Evolutionary conservation across 352 stramenopile species (phyloP), one percentile per base, ranked within the genome.

Genomic region (Phytophthora ohioensis): DNA sequence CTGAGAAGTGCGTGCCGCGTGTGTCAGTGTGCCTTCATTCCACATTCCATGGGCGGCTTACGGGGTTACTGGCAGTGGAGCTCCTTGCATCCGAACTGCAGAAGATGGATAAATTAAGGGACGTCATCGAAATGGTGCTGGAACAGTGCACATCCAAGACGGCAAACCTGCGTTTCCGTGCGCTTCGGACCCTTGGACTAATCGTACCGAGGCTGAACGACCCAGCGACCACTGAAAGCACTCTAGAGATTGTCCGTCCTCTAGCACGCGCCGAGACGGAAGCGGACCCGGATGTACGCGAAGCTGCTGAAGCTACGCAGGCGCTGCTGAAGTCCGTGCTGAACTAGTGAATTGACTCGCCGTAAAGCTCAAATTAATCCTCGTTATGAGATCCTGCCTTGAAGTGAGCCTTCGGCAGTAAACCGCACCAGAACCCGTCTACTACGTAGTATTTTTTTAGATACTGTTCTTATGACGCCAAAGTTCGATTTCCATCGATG

Each of bases 81-180:
- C 51, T 86, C 17, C 69, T 92, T 53, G 85, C 88, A 2, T 42
- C 54, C 4, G 80, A 91, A 53, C 71, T 95, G 17, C 82, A 92
- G 61, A 71, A 78, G 34, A 75, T 90, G 56, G 88, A 90, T 57
- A 91, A 91, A 67, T 75, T 95, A 55, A 77, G 79, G 10, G 80
- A 85, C 43, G 76, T 92, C 64, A 77, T 93, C 34, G 77, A 87
- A 63, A 80, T 46, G 1, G 88, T 95, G 39, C 75, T 91, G 21
- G 85, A 90, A 39, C 86, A 93, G 74, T 92, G 85, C 76, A 88
- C 81, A 56, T 90, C 85, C 47, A 91, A 86, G 75, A 95, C 86
- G 32, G 76, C 86, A 21, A 95, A 95, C 62, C 64, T 95, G 34
- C 88, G 88, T 57, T 95, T 95, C 72, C 86, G 86, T 12, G 84